Evolutionary conservation across 192 early-diverging fungal species (phyloP).

Genomic region (Glomus cerebriforme): DNA sequence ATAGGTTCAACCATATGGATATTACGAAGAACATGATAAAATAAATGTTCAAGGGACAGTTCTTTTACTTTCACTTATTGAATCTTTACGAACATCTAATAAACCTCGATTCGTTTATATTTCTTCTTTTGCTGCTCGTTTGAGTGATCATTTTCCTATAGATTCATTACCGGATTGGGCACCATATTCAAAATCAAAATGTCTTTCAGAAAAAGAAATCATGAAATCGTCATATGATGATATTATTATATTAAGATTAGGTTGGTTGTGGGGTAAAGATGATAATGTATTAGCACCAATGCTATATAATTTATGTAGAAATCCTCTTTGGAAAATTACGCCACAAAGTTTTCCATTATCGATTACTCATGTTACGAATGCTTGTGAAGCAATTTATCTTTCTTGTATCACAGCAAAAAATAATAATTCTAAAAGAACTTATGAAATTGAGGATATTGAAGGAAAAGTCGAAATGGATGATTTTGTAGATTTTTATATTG

Average conservation of each 20-base stretch:
- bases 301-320: conserved; percentile 9
- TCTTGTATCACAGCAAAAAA: background rate
- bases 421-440: background rate
- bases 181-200: conserved; percentile 32
- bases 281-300: conserved; percentile 22
- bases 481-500: conserved; percentile 22
- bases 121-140: conserved; percentile 18
- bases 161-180: conserved; percentile 29
- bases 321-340: conserved; percentile 22
- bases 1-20: conserved; percentile 23
- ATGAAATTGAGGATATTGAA: conserved; percentile 22
- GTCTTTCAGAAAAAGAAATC: conserved; percentile 3
- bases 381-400: conserved; percentile 26
- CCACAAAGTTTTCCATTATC: conserved; percentile 3
- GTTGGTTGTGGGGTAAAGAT: conserved; percentile 33
- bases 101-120: conserved; percentile 17
- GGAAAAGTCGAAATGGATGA: conserved; percentile 26
- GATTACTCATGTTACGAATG: conserved; percentile 19
- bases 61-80: background rate
- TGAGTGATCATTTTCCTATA: conserved; percentile 8
- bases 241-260: conserved; percentile 12
- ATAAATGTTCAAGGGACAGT: conserved; percentile 23
- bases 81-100: background rate
- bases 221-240: background rate
- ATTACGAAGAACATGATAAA: conserved; percentile 11